Conservation (phyloP, 23 red algal species). For the Rhodosorus marinus region DNA sequence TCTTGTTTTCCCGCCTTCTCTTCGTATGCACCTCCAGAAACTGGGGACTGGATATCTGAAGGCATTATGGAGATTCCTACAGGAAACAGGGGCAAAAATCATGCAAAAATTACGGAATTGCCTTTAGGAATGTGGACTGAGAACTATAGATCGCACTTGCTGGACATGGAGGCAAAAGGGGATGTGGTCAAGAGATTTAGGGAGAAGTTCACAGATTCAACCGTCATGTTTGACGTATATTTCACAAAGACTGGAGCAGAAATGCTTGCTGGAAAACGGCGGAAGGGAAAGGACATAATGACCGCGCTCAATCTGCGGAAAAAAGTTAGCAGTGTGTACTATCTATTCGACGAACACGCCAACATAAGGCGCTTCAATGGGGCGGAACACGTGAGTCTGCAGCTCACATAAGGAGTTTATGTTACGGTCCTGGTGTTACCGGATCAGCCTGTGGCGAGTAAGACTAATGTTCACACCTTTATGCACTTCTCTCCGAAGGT, state of each 20-base stretch:
- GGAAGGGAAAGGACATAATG: background rate
- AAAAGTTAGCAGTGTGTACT: background rate
- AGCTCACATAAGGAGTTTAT: background rate
- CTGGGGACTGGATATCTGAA: background rate
- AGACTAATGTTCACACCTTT: background rate
- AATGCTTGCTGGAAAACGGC: background rate
- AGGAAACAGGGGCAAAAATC: background rate
- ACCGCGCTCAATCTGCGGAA: background rate
- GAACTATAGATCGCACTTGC: conserved; percentile 9
- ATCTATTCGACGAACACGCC: background rate
- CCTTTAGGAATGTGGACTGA: conserved; percentile 13
- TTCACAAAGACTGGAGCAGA: background rate
- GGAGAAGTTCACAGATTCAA: conserved; percentile 4
- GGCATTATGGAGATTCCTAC: background rate
- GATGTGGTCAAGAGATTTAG: background rate
- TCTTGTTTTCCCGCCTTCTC: background rate
- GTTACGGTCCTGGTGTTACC: background rate
- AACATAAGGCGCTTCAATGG: background rate
- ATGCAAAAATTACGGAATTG: conserved; percentile 8
- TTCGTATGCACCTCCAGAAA: background rate
- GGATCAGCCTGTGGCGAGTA: background rate
- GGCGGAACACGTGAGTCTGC: background rate
- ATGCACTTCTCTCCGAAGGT: conserved; percentile 2
- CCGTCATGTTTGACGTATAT: background rate
- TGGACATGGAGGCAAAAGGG: background rate